Base-by-base conservation (phyloP, 2,329 filamentous ascomycete genomes). In the Botrytis elliptica region DNA sequence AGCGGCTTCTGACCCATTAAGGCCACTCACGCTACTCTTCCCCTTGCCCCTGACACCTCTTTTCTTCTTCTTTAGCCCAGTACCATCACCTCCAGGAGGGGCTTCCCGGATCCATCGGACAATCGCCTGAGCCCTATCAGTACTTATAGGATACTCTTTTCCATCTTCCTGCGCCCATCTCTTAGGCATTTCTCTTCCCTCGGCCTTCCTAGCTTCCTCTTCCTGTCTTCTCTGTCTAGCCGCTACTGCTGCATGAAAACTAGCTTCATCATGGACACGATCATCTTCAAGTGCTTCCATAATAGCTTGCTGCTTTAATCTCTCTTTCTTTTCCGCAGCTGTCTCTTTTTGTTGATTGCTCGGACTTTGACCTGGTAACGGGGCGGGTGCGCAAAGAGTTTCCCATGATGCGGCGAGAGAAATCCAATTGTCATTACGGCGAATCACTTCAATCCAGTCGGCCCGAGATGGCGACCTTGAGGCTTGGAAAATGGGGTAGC, bases 381-480 rank as follows among this genome's bases (percentile, higher is more conserved):
- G 88, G 3, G 87, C 86, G 0, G 89, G 88, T 0, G 86, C 84
- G 78, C 93, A 95, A 8, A 96, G 86, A 2, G 84, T 84, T 75
- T 95, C 92, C 93, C 93, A 96, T 1, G 86, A 85, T 5, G 86
- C 83, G 3, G 82, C 81, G 14, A 96, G 85, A 10, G 88, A 86
- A 70, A 95, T 86, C 91, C 91, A 94, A 79, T 93, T 92, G 49
- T 89, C 86, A 0, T 88, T 86, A 44, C 89, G 87, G 0, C 90
- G 87, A 16, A 96, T 82, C 0, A 95, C 86, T 82, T 95, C 92
- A 66, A 91, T 89, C 93, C 93, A 97, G 82, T 97, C 93, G 4
- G 91, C 88, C 70, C 92, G 89, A 2, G 92, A 90, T 1, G 92
- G 90, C 5, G 89, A 92, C 68, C 91, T 86, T 38, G 91, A 90